Base-by-base conservation (phyloP, 2,329 filamentous ascomycete genomes). In the Penicillium vulpinum region DNA sequence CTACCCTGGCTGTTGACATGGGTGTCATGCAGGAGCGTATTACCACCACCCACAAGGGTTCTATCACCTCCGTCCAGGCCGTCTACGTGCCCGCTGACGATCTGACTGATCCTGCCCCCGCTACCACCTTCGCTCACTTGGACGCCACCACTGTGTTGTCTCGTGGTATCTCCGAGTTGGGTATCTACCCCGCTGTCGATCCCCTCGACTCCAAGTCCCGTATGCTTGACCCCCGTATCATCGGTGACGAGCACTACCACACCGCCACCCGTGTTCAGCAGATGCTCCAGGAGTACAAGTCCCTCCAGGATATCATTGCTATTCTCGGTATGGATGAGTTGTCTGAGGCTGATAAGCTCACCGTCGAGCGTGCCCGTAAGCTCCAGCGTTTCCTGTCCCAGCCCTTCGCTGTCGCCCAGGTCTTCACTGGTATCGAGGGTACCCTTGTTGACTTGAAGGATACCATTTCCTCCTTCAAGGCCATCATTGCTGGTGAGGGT, bases 221-320 rank as follows among this genome's bases (percentile, higher is more conserved):
- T 88, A 97, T 99, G 90, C 85, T 99, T 76, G 94, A 97, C 84
- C 91, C 94, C 81, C 92, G 94, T 90, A 88, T 99, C 76, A 90
- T 99, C 75, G 94, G 94, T 79, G 85, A 97, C 76, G 94, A 99
- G 63, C 94, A 99, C 87, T 99, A 99, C 88, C 79, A 92, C 63
- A 93, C 88, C 73, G 94, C 94, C 79, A 90, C 90, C 79, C 88
- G 88, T 73, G 94, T 99, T 76, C 94, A 99, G 86, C 92, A 96
- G 84, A 97, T 97, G 82, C 89, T 99, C 78, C 94, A 99, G 84
- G 94, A 97, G 86, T 99, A 99, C 90, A 97, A 97, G 90, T 97
- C 93, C 66, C 91, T 99, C 70, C 94, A 99, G 85, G 94, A 99
- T 85, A 99, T 99, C 88, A 97, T 97, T 85, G 94, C 94, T 81